phyloP scores from a whole-genome alignment of 768 basidiomycete genomes.

The Tulasnella sp. region DNA sequence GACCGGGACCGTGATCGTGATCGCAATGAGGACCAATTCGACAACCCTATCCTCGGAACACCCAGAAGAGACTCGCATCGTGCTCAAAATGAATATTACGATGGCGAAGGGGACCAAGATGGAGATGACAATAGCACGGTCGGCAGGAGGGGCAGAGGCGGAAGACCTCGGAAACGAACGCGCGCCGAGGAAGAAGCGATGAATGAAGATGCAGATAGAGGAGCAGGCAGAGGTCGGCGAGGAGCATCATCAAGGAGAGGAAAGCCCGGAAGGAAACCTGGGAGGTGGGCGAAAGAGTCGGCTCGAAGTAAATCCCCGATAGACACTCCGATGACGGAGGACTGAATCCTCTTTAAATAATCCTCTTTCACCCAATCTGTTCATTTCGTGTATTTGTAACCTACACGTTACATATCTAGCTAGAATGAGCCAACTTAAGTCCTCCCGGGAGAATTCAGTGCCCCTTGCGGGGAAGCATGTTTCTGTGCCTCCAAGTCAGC shows the following conservation, averaged over 20 bases:
- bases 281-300: background rate
- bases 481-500: conserved; percentile 23
- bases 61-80: conserved; percentile 34
- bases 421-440: background rate
- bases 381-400: background rate
- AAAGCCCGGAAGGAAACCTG: background rate
- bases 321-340: background rate
- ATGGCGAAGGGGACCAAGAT: conserved; percentile 47
- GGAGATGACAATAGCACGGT: conserved; percentile 1
- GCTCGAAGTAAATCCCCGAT: background rate
- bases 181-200: conserved; percentile 18
- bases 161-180: conserved; percentile 1
- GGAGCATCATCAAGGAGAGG: conserved; percentile 1
- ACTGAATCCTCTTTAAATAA: background rate
- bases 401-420: background rate
- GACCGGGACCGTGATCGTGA: conserved; percentile 26
- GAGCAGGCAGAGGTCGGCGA: background rate
- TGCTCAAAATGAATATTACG: conserved; percentile 59
- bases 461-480: background rate
- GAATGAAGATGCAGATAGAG: conserved; percentile 23
- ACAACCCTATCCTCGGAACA: conserved; percentile 28
- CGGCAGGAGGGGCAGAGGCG: conserved; percentile 17
- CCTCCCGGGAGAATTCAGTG: background rate
- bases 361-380: background rate
- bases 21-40: conserved; percentile 36